Base-by-base conservation (phyloP, 495 filamentous ascomycete species). In the Penicillium parvum region DNA sequence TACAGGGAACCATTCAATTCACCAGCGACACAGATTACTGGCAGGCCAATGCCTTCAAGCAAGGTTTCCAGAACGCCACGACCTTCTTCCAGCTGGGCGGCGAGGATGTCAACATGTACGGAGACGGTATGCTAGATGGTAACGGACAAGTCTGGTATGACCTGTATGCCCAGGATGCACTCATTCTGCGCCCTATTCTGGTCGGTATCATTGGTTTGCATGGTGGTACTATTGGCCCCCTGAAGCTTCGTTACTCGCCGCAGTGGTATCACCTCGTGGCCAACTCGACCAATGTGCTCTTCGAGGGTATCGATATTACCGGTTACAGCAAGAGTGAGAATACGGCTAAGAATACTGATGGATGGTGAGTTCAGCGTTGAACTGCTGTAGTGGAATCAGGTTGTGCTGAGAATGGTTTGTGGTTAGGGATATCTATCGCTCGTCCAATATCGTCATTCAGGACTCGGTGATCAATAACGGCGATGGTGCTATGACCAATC, bases 141-240 rank as follows among this genome's bases (percentile, higher is more conserved):
- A 85, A 84, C 48, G 82, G 83, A 1, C 81, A 87, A 57, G 72
- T 79, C 10, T 85, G 81, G 79, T 86, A 85, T 57, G 81, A 86
- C 55, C 59, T 73, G 8, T 79, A 79, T 37, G 76, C 73, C 1
- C 41, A 54, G 21, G 64, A 85, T 46, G 60, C 69, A 17, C 72
- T 77, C 18, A 76, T 78, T 32, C 65, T 81, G 33, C 73, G 81
- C 1, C 81, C 81, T 9, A 71, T 86, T 43, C 66, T 85, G 26
- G 54, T 84, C 28, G 75, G 76, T 10, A 68, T 83, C n/a, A 77
- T 84, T 32, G 82, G 79, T 1, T 56, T 86, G 30, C 60, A 83
- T 9, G 73, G 77, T 3, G 81, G 78, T 16, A 73, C 71, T 7
- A 76, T 86, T 50, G 77, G 75, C 3, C 69, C 79, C 39, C 47